Evolutionary conservation across 179 eudicot genomes (phyloP), one percentile per base, ranked within the genome.

Genomic region (Pouteria campechiana): DNA sequence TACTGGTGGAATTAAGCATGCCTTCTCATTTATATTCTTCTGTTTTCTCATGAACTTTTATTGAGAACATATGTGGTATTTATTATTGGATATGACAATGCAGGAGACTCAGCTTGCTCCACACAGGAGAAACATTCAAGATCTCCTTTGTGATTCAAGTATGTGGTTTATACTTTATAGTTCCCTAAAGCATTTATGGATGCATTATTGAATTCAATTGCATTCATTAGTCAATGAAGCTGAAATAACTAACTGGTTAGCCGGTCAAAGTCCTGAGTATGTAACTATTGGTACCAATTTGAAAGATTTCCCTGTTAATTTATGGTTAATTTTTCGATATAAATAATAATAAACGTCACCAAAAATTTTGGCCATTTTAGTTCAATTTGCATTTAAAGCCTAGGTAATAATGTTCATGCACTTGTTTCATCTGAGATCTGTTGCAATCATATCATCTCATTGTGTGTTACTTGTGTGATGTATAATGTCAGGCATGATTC

Each of bases 141-240:
- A 89, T 81, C 93, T 84, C 50, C 95, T 89, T 30, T 84, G 97
- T 53, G 97, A 89, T 84, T 73, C 95, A 68, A 72, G 97, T 89
- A 48, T 61, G 75, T 65, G 25, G 50, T 37, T 44, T 13, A 17
- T 44, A 34, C 44, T 46, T 35, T 29, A 36, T 20, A 24, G 41
- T 37, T 14, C 15, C 39, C 21, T 24, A 43, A 37, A 40, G 25
- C 46, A 13, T 57, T 46, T 21, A 6, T 1, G 4, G 9, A 2
- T 35, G 16, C 17, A 14, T 2, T 24, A 21, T 40, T 25, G 16
- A 43, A 34, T 11, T 11, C 5, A 15, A 1, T 20, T 38, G 25
- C 12, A 9, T 32, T 32, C 16, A 25, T 38, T 11, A 29, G 48
- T n/a, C n/a, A n/a, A n/a, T n/a, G n/a, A n/a, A n/a, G n/a, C n/a